Conservation (phyloP, 2,329 filamentous ascomycete species). For the Talaromyces sp. region DNA sequence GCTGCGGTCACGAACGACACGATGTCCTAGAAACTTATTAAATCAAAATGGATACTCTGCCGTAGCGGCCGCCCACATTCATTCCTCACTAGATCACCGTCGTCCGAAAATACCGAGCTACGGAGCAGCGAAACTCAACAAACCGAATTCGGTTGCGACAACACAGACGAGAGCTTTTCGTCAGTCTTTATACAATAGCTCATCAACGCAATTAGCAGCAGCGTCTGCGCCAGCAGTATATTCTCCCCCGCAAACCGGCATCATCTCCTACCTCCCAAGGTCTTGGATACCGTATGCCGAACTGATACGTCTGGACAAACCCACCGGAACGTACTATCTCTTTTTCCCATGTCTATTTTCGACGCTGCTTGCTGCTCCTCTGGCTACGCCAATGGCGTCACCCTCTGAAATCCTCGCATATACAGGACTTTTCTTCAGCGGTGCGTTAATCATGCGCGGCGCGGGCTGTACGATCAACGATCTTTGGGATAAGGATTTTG, state of each 20-base stretch:
- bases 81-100: background rate
- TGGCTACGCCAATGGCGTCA: constrained; percentile 28
- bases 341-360: constrained; percentile 51
- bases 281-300: constrained; percentile 49
- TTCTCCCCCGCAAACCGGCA: constrained; percentile 41
- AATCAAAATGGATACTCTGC: background rate
- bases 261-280: constrained; percentile 43
- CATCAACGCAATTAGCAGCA: background rate
- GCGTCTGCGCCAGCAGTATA: constrained; percentile 28
- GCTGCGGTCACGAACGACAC: background rate
- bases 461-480: constrained; percentile 55
- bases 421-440: constrained; percentile 37
- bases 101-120: background rate
- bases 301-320: constrained; percentile 47
- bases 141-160: background rate
- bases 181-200: constrained; percentile 3
- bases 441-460: constrained; percentile 48
- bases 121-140: background rate
- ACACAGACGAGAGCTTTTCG: background rate
- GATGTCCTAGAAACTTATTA: background rate
- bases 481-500: constrained; percentile 50
- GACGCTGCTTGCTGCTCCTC: constrained; percentile 40
- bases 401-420: constrained; percentile 35
- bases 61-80: background rate
- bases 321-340: constrained; percentile 49